Evolutionary conservation across 768 basidiomycete species (phyloP).

Genomic region (Lactarius deliciosus): DNA sequence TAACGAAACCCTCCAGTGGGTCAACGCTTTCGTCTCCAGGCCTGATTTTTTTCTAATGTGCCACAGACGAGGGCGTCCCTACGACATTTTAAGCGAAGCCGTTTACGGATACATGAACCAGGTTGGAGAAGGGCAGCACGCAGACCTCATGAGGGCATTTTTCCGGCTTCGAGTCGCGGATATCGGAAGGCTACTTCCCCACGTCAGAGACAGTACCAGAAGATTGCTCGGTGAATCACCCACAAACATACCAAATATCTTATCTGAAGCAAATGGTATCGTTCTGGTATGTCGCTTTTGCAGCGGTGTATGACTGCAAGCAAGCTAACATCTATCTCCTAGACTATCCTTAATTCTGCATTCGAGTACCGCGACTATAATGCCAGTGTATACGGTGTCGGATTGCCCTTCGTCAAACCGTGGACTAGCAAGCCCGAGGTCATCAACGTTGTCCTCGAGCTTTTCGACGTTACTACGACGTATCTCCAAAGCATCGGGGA

Average conservation of each 20-base stretch:
- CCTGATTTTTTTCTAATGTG: not conserved
- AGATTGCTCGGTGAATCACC: slow-evolving; percentile 45
- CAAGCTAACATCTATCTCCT: not conserved
- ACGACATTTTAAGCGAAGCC: slow-evolving; percentile 67
- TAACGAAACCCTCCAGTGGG: slow-evolving; percentile 66
- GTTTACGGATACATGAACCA: slow-evolving; percentile 69
- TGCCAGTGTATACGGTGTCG: slow-evolving; percentile 72
- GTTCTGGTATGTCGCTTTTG: slow-evolving; percentile 52
- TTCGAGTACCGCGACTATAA: slow-evolving; percentile 74
- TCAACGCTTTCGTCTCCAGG: slow-evolving; percentile 9
- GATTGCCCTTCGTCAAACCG: slow-evolving; percentile 64
- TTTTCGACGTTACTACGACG: slow-evolving; percentile 68
- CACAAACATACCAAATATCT: slow-evolving; percentile 43
- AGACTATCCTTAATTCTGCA: slow-evolving; percentile 75
- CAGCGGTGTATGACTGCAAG: not conserved
- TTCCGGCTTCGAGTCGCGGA: slow-evolving; percentile 70
- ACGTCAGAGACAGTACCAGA: slow-evolving; percentile 52
- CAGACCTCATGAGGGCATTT: slow-evolving; percentile 82
- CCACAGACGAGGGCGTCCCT: slow-evolving; percentile 52
- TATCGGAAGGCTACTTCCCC: slow-evolving; percentile 65
- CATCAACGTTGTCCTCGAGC: slow-evolving; percentile 64
- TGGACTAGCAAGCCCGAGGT: slow-evolving; percentile 79
- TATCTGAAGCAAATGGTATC: slow-evolving; percentile 69
- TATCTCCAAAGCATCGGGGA: slow-evolving; percentile 43
- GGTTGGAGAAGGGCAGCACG: slow-evolving; percentile 52